Base-by-base conservation (phyloP, 2,329 filamentous ascomycete species). In the Lizonia empirigonia region DNA sequence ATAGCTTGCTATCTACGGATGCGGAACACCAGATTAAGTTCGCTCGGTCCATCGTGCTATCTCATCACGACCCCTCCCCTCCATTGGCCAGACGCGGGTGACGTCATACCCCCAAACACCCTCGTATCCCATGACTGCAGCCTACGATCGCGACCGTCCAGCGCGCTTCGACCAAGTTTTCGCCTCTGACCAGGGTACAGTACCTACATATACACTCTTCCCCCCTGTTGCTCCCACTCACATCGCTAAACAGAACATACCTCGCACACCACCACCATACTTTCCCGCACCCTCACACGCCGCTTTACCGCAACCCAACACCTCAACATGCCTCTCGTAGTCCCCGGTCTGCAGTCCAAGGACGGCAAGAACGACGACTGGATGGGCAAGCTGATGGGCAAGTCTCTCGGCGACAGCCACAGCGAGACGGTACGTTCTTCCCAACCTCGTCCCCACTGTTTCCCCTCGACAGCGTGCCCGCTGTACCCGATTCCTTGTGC, bases 291-390 rank as follows among this genome's bases (percentile, higher is more conserved):
- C 29, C 23, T 45, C 13, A 12, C 18, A n/a, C 41, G 37, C 51
- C n/a, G 8, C 23, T 42, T 41, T 36, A 34, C 27, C 9, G 30
- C 24, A 36, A 53, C 53, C 40, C 33, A 15, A 10, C 30, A 30
- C 13, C 16, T 9, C 42, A 73, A 62, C 18, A 81, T 81, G 78
- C 78, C 78, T 71, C 78, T 81, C 68, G 77, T 81, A 53, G 74
- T 80, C 12, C 78, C 78, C 34, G 77, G 77, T 45, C 59, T 79
- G 30, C 71, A 72, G 65, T 73, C 69, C 64, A 74, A 69, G 29
- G 62, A 63, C 18, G 67, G 67, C 44, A 60, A 59, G 51, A 65
- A 71, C 46, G 54, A 71, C 9, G 69, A 78, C 47, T 81, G 78
- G 78, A 68, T 70, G 65, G 73, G 69, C 60, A 75, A 80, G 71